These are phyloP conservation scores for Cornus controversa DNA, from an alignment of 148 eudicot genomes.

Conservation along the genomic window DNA sequence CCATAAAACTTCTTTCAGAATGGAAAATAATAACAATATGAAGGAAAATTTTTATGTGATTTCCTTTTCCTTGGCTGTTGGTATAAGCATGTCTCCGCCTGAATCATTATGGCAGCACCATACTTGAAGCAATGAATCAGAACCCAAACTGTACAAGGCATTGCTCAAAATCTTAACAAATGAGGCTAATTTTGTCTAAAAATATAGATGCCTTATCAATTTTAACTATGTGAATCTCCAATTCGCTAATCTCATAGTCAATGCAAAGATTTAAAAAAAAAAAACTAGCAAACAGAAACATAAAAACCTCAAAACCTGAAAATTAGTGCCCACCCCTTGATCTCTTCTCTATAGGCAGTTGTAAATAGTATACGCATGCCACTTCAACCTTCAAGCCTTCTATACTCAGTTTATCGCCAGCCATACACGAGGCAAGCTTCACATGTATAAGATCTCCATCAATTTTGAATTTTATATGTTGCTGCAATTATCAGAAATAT, in stretches of 20 bases:
- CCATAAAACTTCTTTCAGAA: background rate
- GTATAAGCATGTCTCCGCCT: background rate
- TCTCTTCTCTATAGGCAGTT: conserved; percentile 61
- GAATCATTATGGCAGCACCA: background rate
- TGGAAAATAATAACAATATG: background rate
- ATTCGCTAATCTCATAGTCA: background rate
- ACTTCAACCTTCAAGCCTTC: conserved; percentile 68
- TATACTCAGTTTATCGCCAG: conserved; percentile 49
- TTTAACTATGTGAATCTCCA: background rate
- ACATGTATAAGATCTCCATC: conserved; percentile 53
- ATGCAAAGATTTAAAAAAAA: background rate
- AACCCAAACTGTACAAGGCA: background rate
- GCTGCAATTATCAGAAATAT: conserved; percentile 37
- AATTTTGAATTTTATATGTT: conserved; percentile 53
- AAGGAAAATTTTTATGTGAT: background rate
- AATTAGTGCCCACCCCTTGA: conserved; percentile 50
- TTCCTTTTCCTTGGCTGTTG: background rate
- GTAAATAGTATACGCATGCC: conserved; percentile 81
- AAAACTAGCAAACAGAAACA: background rate
- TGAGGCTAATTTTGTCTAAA: background rate
- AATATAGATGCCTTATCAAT: background rate
- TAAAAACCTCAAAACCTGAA: conserved; percentile 1
- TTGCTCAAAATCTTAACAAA: background rate
- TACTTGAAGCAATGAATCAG: background rate
- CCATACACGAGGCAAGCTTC: conserved; percentile 33